Evolutionary conservation across 2,329 filamentous ascomycete genomes (phyloP).

Genomic region (Scedosporium apiospermum): DNA sequence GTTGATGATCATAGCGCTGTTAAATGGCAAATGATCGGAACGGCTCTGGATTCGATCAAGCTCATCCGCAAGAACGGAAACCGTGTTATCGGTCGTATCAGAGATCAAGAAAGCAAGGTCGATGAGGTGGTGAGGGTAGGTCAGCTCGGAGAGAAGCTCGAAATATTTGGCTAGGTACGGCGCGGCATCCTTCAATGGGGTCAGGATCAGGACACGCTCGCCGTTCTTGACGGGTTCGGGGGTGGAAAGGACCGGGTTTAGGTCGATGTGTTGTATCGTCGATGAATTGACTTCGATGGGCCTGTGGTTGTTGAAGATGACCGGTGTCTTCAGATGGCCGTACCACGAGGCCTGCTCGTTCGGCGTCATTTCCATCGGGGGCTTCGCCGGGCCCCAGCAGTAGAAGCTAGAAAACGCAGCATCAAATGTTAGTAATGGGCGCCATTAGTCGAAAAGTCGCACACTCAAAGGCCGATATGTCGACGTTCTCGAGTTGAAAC

Average conservation of each 20-base stretch:
- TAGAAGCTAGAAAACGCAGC: conserved; percentile 60
- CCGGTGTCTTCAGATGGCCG: conserved; percentile 79
- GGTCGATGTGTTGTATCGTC: conserved; percentile 69
- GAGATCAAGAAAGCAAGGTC: conserved; percentile 92
- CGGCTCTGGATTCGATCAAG: conserved; percentile 80
- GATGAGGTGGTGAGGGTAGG: conserved; percentile 91
- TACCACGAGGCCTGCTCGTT: conserved; percentile 91
- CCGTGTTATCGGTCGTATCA: conserved; percentile 83
- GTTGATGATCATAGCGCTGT: conserved; percentile 73
- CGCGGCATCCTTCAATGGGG: conserved; percentile 83
- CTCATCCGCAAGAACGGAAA: conserved; percentile 77
- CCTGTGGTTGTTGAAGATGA: conserved; percentile 92
- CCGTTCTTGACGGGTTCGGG: conserved; percentile 67
- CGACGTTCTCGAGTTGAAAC: neutral
- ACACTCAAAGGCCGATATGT: neutral
- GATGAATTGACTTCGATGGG: conserved; percentile 75
- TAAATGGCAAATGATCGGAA: conserved; percentile 72
- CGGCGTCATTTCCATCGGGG: conserved; percentile 89
- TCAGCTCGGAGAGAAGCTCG: conserved; percentile 79
- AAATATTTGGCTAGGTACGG: conserved; percentile 81
- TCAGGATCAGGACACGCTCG: conserved; percentile 85
- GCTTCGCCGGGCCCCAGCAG: conserved; percentile 89
- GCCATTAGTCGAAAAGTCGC: neutral
- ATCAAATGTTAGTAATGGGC: neutral
- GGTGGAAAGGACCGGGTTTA: conserved; percentile 79